These are phyloP conservation scores for Phytopythium helicoides DNA, from an alignment of 352 stramenopile genomes.

Conservation along the genomic window DNA sequence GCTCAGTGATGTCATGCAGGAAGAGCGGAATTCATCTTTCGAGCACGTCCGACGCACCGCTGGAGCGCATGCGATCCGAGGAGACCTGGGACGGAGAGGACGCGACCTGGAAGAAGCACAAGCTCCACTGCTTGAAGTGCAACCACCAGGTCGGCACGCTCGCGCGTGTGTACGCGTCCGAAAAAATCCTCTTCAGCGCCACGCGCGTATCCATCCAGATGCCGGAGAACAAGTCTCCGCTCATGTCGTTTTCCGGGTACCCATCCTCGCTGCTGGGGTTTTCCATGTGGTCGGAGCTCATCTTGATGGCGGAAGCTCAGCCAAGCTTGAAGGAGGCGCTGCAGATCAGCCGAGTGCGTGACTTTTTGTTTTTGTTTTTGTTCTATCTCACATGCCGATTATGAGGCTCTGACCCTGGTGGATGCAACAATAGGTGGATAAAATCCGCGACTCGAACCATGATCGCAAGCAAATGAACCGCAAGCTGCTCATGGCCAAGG, in stretches of 20 bases:
- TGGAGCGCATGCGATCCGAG: constrained; percentile 52
- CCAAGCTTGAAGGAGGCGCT: constrained; percentile 62
- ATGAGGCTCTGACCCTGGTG: background rate
- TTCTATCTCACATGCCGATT: no score
- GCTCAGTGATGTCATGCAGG: constrained; percentile 16
- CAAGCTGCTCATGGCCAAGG: constrained; percentile 57
- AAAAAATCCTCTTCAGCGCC: constrained; percentile 74
- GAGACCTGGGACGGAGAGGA: constrained; percentile 33
- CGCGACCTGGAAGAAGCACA: constrained; percentile 56
- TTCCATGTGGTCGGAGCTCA: constrained; percentile 75
- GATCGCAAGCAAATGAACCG: constrained; percentile 57
- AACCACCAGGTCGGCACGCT: constrained; percentile 59
- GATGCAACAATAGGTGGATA: constrained; percentile 36
- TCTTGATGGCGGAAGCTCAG: constrained; percentile 74
- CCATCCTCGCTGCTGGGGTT: constrained; percentile 71
- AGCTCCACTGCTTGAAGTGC: constrained; percentile 67
- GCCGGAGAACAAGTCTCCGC: constrained; percentile 62
- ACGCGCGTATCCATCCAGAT: constrained; percentile 67
- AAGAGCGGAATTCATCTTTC: constrained; percentile 70
- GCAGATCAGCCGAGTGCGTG: constrained; percentile 46
- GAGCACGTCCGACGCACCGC: constrained; percentile 53
- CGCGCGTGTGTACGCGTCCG: constrained; percentile 53
- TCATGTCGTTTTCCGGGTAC: constrained; percentile 73
- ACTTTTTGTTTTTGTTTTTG: background rate
- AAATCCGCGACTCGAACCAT: constrained; percentile 47